phyloP scores from a whole-genome alignment of 2,329 filamentous ascomycete genomes.

The Penicillium sp. region DNA sequence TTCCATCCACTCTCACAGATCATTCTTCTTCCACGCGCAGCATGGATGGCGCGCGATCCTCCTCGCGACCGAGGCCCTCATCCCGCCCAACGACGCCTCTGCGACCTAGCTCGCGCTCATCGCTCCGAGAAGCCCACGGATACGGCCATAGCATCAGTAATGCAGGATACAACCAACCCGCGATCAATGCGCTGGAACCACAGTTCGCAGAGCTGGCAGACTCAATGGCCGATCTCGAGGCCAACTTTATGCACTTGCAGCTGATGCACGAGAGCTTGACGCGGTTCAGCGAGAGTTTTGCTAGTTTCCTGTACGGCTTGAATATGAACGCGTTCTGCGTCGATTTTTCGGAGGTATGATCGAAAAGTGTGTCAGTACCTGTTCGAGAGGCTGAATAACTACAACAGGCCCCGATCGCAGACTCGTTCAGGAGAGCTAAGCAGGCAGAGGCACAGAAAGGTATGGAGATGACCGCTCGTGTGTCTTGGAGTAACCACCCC shows the following conservation, averaged over 20 bases:
- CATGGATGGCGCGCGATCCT: conserved; percentile 47
- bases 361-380: neutral
- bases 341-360: conserved; percentile 82
- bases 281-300: conserved; percentile 93
- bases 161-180: conserved; percentile 53
- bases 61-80: conserved; percentile 59
- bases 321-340: conserved; percentile 99
- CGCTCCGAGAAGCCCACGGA: conserved; percentile 73
- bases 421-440: conserved; percentile 72
- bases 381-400: neutral
- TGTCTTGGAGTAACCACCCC: too few relatives aligned
- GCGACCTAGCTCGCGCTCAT: conserved; percentile 83
- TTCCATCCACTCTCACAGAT: conserved; percentile 2
- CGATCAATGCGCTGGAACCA: conserved; percentile 77
- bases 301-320: conserved; percentile 88
- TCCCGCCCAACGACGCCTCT: conserved; percentile 89
- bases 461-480: conserved; percentile 21
- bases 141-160: conserved; percentile 40
- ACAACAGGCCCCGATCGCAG: conserved; percentile 70
- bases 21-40: conserved; percentile 12
- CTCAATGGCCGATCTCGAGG: conserved; percentile 90
- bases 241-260: conserved; percentile 96
- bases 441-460: conserved; percentile 55
- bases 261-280: conserved; percentile 93
- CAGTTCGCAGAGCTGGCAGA: conserved; percentile 92